phyloP scores from a whole-genome alignment of 257 asterid species.

The Nicotiana obtusifolia region DNA sequence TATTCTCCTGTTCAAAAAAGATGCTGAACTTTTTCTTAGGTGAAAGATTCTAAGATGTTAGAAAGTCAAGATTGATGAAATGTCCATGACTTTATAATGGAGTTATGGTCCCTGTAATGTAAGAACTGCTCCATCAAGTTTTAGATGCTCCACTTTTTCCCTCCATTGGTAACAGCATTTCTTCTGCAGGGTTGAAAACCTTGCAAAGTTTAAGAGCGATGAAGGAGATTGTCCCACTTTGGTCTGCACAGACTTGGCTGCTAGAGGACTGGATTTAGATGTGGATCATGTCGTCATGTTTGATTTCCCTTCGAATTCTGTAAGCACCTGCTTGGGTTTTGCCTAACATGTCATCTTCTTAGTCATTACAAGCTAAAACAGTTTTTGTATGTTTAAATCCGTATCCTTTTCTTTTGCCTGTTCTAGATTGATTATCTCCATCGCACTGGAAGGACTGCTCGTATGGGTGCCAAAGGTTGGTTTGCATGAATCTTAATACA shows the following conservation, averaged over 20 bases:
- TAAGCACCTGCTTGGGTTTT: constrained; percentile 29
- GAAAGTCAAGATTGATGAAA: constrained; percentile 2
- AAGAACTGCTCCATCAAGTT: background rate
- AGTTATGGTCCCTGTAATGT: background rate
- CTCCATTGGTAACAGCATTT: constrained; percentile 8
- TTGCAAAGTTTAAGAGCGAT: constrained; percentile 69
- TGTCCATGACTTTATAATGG: background rate
- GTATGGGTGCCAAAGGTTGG: constrained; percentile 99
- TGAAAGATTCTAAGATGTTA: background rate
- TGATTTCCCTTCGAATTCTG: constrained; percentile 91
- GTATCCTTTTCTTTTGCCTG: background rate
- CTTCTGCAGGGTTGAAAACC: constrained; percentile 63
- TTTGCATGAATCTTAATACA: background rate
- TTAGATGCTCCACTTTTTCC: constrained; percentile 5
- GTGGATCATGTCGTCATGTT: constrained; percentile 99
- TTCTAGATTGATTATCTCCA: constrained; percentile 90
- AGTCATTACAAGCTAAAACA: background rate
- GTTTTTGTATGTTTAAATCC: background rate
- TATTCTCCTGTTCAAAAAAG: too few relatives aligned
- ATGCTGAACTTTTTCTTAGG: background rate
- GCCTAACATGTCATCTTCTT: background rate
- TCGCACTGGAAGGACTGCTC: constrained; percentile 99
- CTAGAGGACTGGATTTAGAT: constrained; percentile 96
- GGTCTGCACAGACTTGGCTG: constrained; percentile 98
- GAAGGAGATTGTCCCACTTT: constrained; percentile 97